Evolutionary conservation across 2,329 filamentous ascomycete species (phyloP), one percentile per base, ranked within the genome.

Genomic region (Ilyonectria sp.): DNA sequence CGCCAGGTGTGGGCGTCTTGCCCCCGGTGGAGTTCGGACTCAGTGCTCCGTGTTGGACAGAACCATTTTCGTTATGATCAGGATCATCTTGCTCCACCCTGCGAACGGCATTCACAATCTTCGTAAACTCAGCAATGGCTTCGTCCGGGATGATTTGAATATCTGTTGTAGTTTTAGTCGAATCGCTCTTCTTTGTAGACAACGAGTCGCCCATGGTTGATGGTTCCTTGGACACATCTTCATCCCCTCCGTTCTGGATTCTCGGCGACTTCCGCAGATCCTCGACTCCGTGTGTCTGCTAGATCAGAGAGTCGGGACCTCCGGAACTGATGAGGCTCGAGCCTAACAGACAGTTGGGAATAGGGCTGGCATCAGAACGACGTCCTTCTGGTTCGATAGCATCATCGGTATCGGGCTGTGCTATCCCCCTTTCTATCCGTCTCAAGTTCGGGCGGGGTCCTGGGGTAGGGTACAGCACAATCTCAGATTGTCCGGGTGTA

Each of bases 321-420:
- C 63, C 52, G 23, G 67, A 53, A 31, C 67, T 68, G 31, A 65
- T 35, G 6, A 74, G 61, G n/a, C 67, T 70, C 31, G 70, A 65
- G 23, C 61, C 50, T 23, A 61, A 46, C 6, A 40, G 35, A 33
- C 65, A 55, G 4, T 6, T 60, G 7, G 65, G 64, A 2, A 26
- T 29, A 2, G 49, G 23, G 26, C 55, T 37, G 46, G 43, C 43
- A 26, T 53, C 23, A 6, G 37, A 21, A 11, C 21, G n/a, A 15
- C 15, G 23, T 13, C 43, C 17, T 9, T 52, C 19, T 11, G n/a
- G 15, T 26, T 40, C 54, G 19, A 47, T 37, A 9, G 35, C 9
- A 1, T 65, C 23, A 4, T 52, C 29, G 3, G 19, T 23, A 4
- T 60, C 37, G 15, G 57, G 26, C 17, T 23, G 19, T 15, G 13